Evolutionary conservation across 345 rosid genomes (phyloP).

Genomic region (Heritiera fomes): DNA sequence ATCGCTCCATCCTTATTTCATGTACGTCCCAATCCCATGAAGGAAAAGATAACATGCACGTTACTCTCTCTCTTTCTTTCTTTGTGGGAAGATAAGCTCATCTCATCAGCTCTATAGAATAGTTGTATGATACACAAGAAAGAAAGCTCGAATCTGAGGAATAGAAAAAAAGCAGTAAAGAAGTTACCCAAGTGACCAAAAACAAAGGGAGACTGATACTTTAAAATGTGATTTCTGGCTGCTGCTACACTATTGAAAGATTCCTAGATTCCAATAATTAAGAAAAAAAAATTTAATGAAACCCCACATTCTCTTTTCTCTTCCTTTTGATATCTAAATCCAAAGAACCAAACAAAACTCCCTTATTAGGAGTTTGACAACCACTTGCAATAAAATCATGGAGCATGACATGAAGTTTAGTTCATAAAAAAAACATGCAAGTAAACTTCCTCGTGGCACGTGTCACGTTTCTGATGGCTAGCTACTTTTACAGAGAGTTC

Average conservation of each 20-base stretch:
- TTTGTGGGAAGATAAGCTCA: conserved; percentile 20
- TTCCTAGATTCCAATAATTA: conserved; percentile 13
- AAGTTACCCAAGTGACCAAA: conserved; percentile 37
- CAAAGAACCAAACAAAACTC: conserved; percentile 5
- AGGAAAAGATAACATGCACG: conserved; percentile 38
- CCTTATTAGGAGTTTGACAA: conserved; percentile 13
- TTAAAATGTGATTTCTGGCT: conserved; percentile 21
- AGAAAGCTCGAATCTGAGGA: conserved; percentile 40
- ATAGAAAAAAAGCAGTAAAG: conserved; percentile 35
- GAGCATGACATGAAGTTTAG: neutral
- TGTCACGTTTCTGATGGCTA: neutral
- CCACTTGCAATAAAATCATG: neutral
- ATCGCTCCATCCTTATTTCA: conserved; percentile 38
- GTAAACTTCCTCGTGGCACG: neutral
- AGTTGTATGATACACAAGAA: neutral
- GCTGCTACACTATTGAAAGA: conserved; percentile 19
- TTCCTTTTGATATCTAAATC: neutral
- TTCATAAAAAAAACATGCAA: neutral
- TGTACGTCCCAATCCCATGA: conserved; percentile 53
- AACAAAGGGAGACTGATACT: conserved; percentile 7
- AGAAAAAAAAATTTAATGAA: neutral
- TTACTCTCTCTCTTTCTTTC: conserved; percentile 17
- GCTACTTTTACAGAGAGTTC: neutral
- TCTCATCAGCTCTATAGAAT: conserved; percentile 1
- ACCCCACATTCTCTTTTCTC: conserved; percentile 9